Percentiles rank a stretch among this genome's conserved stretches.
Conservation (phyloP, 768 basidiomycete genomes). For the Leccinum disarticulatum region DNA sequence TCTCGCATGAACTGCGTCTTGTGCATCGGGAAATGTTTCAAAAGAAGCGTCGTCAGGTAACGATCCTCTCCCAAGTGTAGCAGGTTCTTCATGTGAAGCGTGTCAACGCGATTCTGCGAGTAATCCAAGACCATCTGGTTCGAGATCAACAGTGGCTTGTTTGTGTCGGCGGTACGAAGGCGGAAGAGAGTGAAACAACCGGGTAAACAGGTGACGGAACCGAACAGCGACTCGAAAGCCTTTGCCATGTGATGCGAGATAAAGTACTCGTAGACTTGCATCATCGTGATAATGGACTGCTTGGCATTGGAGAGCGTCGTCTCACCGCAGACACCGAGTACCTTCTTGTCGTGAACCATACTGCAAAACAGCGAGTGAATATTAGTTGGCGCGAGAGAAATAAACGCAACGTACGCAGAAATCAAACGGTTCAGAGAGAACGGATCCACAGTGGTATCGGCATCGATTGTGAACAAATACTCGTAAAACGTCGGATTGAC, state of each 20-base stretch:
- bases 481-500: slow-evolving; percentile 99
- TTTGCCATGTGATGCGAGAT: slow-evolving; percentile 99
- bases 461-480: slow-evolving; percentile 90
- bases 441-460: slow-evolving; percentile 91
- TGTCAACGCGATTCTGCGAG: slow-evolving; percentile 94
- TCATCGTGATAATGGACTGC: slow-evolving; percentile 95
- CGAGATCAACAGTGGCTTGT: slow-evolving; percentile 91
- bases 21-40: slow-evolving; percentile 92
- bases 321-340: slow-evolving; percentile 94
- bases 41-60: slow-evolving; percentile 90
- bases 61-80: slow-evolving; percentile 99
- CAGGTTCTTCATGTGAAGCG: slow-evolving; percentile 98
- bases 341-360: slow-evolving; percentile 96
- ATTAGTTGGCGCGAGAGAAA: background rate
- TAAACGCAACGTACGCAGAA: slow-evolving; percentile 61
- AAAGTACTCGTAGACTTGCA: slow-evolving; percentile 99
- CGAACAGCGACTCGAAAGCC: slow-evolving; percentile 95
- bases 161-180: slow-evolving; percentile 89
- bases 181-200: slow-evolving; percentile 99
- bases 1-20: slow-evolving; percentile 97
- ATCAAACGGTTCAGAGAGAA: slow-evolving; percentile 87
- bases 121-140: slow-evolving; percentile 91
- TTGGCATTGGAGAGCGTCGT: slow-evolving; percentile 91
- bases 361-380: slow-evolving; percentile 39
- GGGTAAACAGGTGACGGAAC: slow-evolving; percentile 96